phyloP scores from a whole-genome alignment of 768 basidiomycete genomes.

The Lyophyllum decastes region DNA sequence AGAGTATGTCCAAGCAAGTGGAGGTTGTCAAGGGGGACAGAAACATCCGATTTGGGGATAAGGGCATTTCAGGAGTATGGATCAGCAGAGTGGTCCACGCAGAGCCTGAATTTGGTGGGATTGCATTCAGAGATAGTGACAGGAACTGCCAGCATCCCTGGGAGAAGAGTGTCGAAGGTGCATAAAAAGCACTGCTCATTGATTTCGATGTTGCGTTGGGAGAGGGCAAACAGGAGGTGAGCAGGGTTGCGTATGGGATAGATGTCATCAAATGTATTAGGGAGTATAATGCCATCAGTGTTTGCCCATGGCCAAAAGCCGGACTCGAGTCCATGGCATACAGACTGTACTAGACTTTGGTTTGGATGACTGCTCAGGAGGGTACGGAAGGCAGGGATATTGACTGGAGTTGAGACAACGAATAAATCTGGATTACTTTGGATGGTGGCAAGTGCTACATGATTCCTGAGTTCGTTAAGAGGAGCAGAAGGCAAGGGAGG shows the following conservation, averaged over 20 bases:
- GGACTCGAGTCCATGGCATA: slow-evolving; percentile 24
- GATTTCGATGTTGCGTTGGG: slow-evolving; percentile 4
- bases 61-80: no score
- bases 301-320: slow-evolving; percentile 60
- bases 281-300: slow-evolving; percentile 33
- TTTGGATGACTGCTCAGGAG: not conserved
- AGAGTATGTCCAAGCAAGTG: not conserved
- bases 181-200: no score
- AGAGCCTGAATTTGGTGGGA: no score
- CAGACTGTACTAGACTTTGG: slow-evolving; percentile 35
- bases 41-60: no score
- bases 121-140: no score
- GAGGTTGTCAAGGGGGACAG: slow-evolving; percentile 1
- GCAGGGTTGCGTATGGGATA: no score
- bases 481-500: not conserved
- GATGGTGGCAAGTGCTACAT: not conserved
- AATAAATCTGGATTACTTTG: not conserved
- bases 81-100: no score
- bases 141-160: no score
- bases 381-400: not conserved
- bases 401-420: not conserved
- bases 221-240: no score
- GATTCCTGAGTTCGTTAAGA: not conserved
- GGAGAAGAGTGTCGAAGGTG: no score
- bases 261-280: slow-evolving; percentile 1